phyloP scores from a whole-genome alignment of 176 grass and related monocot genomes.

The Raddia distichophylla region DNA sequence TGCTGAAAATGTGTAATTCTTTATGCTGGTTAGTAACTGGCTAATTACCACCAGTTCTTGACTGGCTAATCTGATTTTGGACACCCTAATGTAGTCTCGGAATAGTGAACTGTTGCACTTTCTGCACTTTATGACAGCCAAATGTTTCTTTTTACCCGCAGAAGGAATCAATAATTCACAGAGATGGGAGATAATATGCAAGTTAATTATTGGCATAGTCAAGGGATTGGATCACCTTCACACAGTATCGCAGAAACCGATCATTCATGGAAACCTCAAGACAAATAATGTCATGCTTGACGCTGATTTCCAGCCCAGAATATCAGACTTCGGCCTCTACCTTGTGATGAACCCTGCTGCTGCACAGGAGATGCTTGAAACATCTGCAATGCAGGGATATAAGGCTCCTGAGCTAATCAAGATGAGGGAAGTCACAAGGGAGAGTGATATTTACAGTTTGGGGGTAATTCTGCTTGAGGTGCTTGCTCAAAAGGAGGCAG shows the following conservation, averaged over 20 bases:
- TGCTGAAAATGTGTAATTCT: background rate
- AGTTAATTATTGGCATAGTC: conserved; percentile 75
- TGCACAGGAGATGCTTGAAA: conserved; percentile 81
- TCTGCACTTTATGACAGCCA: conserved; percentile 2
- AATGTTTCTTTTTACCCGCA: conserved; percentile 42
- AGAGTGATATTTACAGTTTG: conserved; percentile 80
- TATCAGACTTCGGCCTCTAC: conserved; percentile 84
- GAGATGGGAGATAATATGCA: conserved; percentile 86
- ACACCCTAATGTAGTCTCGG: background rate
- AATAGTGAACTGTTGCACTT: background rate
- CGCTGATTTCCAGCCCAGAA: conserved; percentile 80
- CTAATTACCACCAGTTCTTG: conserved; percentile 13
- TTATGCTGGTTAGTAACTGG: background rate
- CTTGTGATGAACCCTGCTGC: conserved; percentile 66
- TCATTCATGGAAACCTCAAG: conserved; percentile 93
- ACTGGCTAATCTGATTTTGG: background rate
- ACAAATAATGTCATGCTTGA: conserved; percentile 91
- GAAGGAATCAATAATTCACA: conserved; percentile 85
- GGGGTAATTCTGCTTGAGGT: conserved; percentile 87
- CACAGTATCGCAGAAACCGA: conserved; percentile 60
- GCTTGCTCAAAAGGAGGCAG: conserved; percentile 74
- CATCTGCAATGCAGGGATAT: conserved; percentile 66
- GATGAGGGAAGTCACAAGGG: conserved; percentile 63
- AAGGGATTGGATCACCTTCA: conserved; percentile 93
- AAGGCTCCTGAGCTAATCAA: conserved; percentile 89